Base-by-base conservation (phyloP, 805 yeast species). In the Kuraishia capsulata region DNA sequence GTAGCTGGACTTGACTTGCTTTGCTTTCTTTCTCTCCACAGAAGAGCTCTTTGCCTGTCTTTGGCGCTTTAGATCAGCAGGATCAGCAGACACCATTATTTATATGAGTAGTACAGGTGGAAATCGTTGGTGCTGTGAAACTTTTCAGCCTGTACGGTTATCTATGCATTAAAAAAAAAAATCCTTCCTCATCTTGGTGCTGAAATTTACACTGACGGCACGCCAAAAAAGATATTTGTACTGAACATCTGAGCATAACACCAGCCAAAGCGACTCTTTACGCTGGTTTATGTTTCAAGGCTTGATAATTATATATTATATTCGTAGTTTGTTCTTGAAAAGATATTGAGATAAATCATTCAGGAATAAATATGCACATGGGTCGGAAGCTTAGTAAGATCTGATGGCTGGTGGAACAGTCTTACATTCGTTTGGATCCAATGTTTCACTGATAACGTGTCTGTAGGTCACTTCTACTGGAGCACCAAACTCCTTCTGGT, bases 351-450 rank as follows among this genome's bases (percentile, higher is more conserved):
- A n/a, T n/a, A n/a, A n/a, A n/a, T n/a, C n/a, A n/a, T n/a, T n/a
- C n/a, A 28, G 8, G 14, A 28, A 28, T 28, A 28, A 28, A 28
- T 28, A 28, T 28, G 31, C 17, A 23, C 26, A 23, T 23, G 26
- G 26, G 33, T 23, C 8, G 37, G 34, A n/a, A n/a, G n/a, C n/a
- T 53, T 79, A 90, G 64, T 90, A 90, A 45, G 87, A 88, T 77
- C 98, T 90, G 67, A 83, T 80, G 42, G 95, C 92, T 42, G 97
- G 97, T 49, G 97, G 97, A 46, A 90, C 96, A 36, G 95, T 71
- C 66, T 87, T 84, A 76, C 96, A 88, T 65, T 90, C 97, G 46
- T 64, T 69, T 65, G 78, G 94, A 65, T 92, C 96, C 64, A 90
- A 75, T 33, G 98, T 90, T 43, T 78, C 71, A 50, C 70, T 68